These are phyloP conservation scores for Sporobolomyces roseus DNA, from an alignment of 768 basidiomycete species.

Conservation along the genomic window DNA sequence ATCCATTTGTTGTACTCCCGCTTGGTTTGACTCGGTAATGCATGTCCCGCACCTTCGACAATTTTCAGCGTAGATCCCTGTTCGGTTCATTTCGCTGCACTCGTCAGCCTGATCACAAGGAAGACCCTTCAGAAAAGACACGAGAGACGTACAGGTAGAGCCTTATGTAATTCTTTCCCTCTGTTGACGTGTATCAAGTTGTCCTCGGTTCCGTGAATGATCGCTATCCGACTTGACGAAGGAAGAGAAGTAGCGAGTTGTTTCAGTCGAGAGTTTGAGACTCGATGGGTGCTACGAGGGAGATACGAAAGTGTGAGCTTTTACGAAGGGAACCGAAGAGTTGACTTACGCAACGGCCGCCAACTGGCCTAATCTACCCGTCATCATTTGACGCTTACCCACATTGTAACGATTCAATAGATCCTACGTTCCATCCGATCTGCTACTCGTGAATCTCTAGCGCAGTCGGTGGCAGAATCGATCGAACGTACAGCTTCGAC, in stretches of 20 bases:
- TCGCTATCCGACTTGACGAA: slow-evolving; percentile 6
- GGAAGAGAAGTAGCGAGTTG: background rate
- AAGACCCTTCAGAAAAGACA: background rate
- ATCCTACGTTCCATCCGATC: slow-evolving; percentile 23
- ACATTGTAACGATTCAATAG: slow-evolving; percentile 36
- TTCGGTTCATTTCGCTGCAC: background rate
- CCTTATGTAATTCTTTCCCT: slow-evolving; percentile 25
- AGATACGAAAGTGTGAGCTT: background rate
- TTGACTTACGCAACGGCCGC: slow-evolving; percentile 12
- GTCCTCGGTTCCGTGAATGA: slow-evolving; percentile 41
- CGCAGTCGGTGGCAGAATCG: no score
- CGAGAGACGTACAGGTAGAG: slow-evolving; percentile 24
- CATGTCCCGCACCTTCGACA: slow-evolving; percentile 26
- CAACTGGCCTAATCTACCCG: slow-evolving; percentile 34
- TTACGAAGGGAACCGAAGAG: background rate
- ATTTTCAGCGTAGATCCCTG: slow-evolving; percentile 27
- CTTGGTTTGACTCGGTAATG: slow-evolving; percentile 26
- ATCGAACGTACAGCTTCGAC: background rate
- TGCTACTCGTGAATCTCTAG: no score
- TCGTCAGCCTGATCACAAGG: no score
- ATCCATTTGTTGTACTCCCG: slow-evolving; percentile 34
- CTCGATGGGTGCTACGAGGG: slow-evolving; percentile 3
- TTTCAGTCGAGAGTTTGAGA: slow-evolving; percentile 12
- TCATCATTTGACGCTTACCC: slow-evolving; percentile 14
- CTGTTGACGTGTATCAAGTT: slow-evolving; percentile 31